phyloP scores from a whole-genome alignment of 257 asterid species.

The Plantago ovata region DNA sequence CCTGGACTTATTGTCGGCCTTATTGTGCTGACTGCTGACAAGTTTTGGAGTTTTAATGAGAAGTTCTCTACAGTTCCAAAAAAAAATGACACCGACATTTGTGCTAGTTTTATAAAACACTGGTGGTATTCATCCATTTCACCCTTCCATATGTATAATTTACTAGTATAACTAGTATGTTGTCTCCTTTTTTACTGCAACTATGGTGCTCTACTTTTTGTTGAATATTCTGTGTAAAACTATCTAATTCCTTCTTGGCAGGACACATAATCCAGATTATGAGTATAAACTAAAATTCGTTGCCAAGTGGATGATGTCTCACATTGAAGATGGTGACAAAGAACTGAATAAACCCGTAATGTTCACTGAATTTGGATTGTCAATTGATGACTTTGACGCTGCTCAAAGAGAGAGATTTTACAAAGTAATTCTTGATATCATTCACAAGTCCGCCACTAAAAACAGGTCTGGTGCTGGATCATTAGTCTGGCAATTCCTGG shows the following conservation, averaged over 20 bases:
- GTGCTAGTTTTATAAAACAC: too few relatives aligned
- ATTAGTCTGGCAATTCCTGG: conserved; percentile 89
- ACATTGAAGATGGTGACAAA: conserved; percentile 96
- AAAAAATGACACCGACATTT: too few relatives aligned
- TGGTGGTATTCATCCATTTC: too few relatives aligned
- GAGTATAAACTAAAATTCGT: conserved; percentile 69
- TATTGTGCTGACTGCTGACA: too few relatives aligned
- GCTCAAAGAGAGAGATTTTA: conserved; percentile 59
- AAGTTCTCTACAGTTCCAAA: too few relatives aligned
- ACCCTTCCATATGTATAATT: too few relatives aligned
- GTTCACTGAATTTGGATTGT: conserved; percentile 90
- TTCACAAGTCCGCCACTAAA: conserved; percentile 64
- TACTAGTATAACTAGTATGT: too few relatives aligned
- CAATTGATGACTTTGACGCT: conserved; percentile 62
- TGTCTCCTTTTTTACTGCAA: too few relatives aligned
- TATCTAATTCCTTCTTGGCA: conserved; percentile 21
- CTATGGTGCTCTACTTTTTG: not conserved
- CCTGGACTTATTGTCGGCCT: too few relatives aligned
- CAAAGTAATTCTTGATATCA: conserved; percentile 66
- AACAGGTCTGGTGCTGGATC: conserved; percentile 79
- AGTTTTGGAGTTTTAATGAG: too few relatives aligned
- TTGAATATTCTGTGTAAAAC: not conserved
- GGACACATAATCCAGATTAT: conserved; percentile 75
- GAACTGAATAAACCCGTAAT: conserved; percentile 81
- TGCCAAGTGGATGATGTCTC: conserved; percentile 85